Evolutionary conservation across 192 early-diverging fungal species (phyloP), one percentile per base, ranked within the genome.

Genomic region (Coemansia sp.): DNA sequence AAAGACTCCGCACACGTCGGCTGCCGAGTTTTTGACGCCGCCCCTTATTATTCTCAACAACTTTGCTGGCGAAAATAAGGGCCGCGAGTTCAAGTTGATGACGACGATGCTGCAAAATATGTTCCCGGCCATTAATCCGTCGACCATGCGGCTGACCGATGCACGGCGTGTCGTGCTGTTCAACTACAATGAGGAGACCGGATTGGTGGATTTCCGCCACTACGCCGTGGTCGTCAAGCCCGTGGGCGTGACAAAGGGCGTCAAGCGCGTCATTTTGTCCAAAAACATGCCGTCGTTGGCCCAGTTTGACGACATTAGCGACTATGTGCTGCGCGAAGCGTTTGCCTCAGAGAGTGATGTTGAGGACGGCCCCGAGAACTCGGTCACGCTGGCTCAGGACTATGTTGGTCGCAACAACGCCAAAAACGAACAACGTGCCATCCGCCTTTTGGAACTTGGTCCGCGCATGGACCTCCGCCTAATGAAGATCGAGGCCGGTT

Each of bases 51-150:
- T 81, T 32, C 69, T 85, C n/a, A 79, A 79, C 45, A 77, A 75
- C 64, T 80, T 86, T 71, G 72, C 63, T 0, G 71, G 59, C 48
- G 72, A 67, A 22, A 62, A 56, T 10, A 65, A 64, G 54, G 70
- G 67, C 53, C 73, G 73, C 54, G 64, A 82, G 62, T 84, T 96
- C 64, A 93, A 95, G 78, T 82, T 99, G 45, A 91, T 98, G 88
- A 89, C 89, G 2, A 91, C 93, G 11, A 89, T 95, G 86, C 89
- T 99, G 62, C 97, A 98, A 64, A 97, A 96, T 73, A 86, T 99
- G 88, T 96, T 96, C 68, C 95, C 97, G 1, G 78, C 97, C 1
- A 97, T 99, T 64, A 93, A 95, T 75, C 91, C 97, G 20, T 86
- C 92, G 64, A 92, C 93, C 85, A 96, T 99, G 93, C 89, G 89